These are phyloP conservation scores for Fusarium sp. DNA, from an alignment of 2,329 filamentous ascomycete genomes.

Conservation along the genomic window DNA sequence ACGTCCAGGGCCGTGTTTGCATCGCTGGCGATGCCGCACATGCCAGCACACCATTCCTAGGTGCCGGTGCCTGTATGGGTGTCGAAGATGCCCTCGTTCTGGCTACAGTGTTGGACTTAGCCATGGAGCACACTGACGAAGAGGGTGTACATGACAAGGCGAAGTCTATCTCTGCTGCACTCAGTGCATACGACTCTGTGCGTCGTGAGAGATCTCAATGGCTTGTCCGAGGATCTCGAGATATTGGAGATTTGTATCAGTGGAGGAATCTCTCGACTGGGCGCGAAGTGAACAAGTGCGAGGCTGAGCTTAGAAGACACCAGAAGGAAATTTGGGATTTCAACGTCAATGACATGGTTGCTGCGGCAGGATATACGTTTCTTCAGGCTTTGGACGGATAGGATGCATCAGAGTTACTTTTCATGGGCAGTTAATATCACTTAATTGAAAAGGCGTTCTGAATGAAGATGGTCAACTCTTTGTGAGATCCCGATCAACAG, in stretches of 20 bases:
- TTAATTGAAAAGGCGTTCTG: too few relatives aligned
- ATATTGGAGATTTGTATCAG: not conserved
- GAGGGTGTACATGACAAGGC: not conserved
- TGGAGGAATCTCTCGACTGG: not conserved
- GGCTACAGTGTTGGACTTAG: not conserved
- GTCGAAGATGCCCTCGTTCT: conserved; percentile 22
- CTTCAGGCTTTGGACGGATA: too few relatives aligned
- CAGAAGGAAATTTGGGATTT: too few relatives aligned
- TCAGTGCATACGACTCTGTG: not conserved
- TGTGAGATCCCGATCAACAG: too few relatives aligned
- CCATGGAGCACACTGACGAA: not conserved
- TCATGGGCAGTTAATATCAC: too few relatives aligned
- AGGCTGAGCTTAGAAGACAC: too few relatives aligned
- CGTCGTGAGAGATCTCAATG: not conserved
- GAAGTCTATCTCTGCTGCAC: not conserved
- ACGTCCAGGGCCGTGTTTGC: conserved; percentile 10
- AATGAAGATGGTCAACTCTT: too few relatives aligned
- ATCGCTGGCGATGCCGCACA: conserved; percentile 31
- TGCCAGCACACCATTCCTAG: conserved; percentile 20
- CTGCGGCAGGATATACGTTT: too few relatives aligned
- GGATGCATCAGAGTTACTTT: too few relatives aligned
- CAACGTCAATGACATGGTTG: too few relatives aligned
- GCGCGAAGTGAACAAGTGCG: too few relatives aligned
- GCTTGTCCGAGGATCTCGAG: not conserved
- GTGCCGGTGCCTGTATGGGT: conserved; percentile 22